Percentiles rank a stretch among this genome's conserved stretches.
phyloP scores from a whole-genome alignment of 345 rosid species.

The Eutrema yunnanense region DNA sequence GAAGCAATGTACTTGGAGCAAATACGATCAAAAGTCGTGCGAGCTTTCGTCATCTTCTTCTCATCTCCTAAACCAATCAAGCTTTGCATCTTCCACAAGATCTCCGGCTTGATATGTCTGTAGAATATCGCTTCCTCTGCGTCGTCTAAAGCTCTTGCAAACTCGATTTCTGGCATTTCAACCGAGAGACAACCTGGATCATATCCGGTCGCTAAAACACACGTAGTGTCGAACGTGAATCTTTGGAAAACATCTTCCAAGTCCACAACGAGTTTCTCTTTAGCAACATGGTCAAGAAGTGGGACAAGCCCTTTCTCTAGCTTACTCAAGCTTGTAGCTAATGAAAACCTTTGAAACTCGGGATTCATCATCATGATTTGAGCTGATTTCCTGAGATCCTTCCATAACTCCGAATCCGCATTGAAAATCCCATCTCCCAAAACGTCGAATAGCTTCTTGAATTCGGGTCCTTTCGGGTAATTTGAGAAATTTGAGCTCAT shows the following conservation, averaged over 20 bases:
- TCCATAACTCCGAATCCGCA: conserved; percentile 35
- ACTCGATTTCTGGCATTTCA: conserved; percentile 27
- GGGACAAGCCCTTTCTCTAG: conserved; percentile 29
- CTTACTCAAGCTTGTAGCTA: conserved; percentile 17
- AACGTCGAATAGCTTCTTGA: conserved; percentile 30
- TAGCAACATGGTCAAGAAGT: conserved; percentile 30
- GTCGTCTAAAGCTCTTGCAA: conserved; percentile 36
- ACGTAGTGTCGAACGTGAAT: conserved; percentile 42
- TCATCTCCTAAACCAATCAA: conserved; percentile 36
- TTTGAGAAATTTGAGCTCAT: conserved; percentile 32
- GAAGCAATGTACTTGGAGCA: conserved; percentile 20
- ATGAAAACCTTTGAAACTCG: conserved; percentile 20
- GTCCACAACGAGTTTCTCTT: conserved; percentile 22
- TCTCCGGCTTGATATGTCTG: conserved; percentile 19
- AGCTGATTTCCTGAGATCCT: conserved; percentile 28
- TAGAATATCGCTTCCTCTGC: conserved; percentile 32
- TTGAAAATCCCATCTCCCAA: conserved; percentile 42
- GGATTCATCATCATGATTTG: conserved; percentile 20
- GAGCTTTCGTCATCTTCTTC: conserved; percentile 32
- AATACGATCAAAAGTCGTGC: conserved; percentile 1
- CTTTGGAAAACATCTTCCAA: conserved; percentile 40
- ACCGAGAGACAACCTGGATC: conserved; percentile 45
- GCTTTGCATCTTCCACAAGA: conserved; percentile 35
- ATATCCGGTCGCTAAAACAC: conserved; percentile 36
- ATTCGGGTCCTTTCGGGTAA: conserved; percentile 33